A percentile compares a stretch with the other conserved stretches of the same genome.
phyloP scores from a whole-genome alignment of 1,284 basidiomycete species.

The Cutaneotrichosporon arboriforme region DNA sequence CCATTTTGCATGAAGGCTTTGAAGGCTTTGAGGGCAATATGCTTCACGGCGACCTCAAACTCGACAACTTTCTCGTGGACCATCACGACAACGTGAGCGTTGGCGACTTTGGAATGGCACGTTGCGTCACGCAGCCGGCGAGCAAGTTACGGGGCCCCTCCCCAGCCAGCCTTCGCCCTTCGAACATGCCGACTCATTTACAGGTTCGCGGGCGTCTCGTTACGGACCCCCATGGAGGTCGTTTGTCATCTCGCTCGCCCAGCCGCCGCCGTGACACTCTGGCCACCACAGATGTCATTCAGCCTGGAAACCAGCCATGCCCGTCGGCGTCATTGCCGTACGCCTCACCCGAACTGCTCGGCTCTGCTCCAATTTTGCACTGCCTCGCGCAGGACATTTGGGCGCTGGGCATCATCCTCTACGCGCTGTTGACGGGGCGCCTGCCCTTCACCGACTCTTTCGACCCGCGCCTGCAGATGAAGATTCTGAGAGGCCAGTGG shows the following conservation, averaged over 20 bases:
- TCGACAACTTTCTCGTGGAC: slow-evolving; percentile 92
- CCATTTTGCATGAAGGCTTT: slow-evolving; percentile 69
- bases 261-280: slow-evolving; percentile 11
- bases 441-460: slow-evolving; percentile 81
- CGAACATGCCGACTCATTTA: slow-evolving; percentile 1
- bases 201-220: not conserved
- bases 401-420: slow-evolving; percentile 83
- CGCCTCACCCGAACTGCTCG: slow-evolving; percentile 72
- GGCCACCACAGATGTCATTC: not conserved
- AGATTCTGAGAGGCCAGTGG: slow-evolving; percentile 73
- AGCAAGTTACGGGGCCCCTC: slow-evolving; percentile 7
- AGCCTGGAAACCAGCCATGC: slow-evolving; percentile 41
- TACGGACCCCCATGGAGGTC: not conserved
- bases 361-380: slow-evolving; percentile 46
- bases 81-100: slow-evolving; percentile 57
- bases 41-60: slow-evolving; percentile 89
- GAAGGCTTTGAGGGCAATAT: slow-evolving; percentile 56
- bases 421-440: slow-evolving; percentile 69
- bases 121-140: slow-evolving; percentile 4
- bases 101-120: slow-evolving; percentile 47
- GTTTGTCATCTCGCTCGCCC: slow-evolving; percentile 7
- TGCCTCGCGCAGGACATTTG: slow-evolving; percentile 74
- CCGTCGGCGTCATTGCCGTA: slow-evolving; percentile 85
- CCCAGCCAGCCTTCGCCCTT: slow-evolving; percentile 5
- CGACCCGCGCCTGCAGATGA: slow-evolving; percentile 82